A percentile compares a stretch with the other conserved stretches of the same genome.
phyloP scores from a whole-genome alignment of 441 rosid species.

The Gossypium trilobum region DNA sequence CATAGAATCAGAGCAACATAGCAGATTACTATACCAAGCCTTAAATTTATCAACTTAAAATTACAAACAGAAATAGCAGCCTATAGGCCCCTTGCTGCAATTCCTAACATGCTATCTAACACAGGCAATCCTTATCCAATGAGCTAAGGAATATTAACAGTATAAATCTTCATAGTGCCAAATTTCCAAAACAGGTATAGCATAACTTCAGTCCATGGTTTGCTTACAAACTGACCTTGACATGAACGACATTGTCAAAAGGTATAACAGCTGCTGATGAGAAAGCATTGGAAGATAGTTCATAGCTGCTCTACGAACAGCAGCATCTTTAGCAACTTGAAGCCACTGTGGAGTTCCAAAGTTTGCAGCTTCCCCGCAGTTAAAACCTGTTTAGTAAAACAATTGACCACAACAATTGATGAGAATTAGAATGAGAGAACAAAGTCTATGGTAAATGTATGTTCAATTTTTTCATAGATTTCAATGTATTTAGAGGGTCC shows the following conservation, averaged over 20 bases:
- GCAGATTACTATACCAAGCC: not conserved
- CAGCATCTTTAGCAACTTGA: constrained; percentile 92
- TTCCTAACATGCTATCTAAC: not conserved
- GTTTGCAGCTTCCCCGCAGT: constrained; percentile 99
- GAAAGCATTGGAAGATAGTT: constrained; percentile 99
- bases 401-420: not conserved
- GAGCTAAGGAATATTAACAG: not conserved
- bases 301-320: constrained; percentile 98
- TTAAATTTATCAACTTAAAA: not conserved
- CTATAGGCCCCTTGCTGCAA: not conserved
- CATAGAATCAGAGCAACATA: not conserved
- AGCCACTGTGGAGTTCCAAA: constrained; percentile 99
- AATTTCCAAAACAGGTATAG: constrained; percentile 10
- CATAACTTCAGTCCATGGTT: constrained; percentile 13
- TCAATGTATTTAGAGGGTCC: not conserved
- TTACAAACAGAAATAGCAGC: not conserved
- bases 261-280: constrained; percentile 92
- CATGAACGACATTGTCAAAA: constrained; percentile 94
- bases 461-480: not conserved
- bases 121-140: not conserved
- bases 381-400: constrained; percentile 54
- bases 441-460: not conserved
- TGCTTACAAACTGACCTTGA: constrained; percentile 50
- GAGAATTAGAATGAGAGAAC: not conserved
- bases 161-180: not conserved